phyloP scores from a whole-genome alignment of 768 basidiomycete species.

The Lactifluus rugatus region DNA sequence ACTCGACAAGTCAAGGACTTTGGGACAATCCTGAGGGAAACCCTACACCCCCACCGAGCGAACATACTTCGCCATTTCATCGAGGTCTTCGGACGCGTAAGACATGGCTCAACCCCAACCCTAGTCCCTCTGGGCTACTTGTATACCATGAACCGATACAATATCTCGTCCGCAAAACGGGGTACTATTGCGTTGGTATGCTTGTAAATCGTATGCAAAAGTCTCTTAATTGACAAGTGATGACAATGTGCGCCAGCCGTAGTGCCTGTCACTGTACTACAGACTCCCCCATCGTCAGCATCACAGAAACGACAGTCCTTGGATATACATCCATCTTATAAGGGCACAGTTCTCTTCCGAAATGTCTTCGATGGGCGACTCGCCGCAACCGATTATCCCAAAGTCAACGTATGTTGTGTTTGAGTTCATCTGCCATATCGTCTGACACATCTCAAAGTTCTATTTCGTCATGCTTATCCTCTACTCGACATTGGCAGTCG shows the following conservation, averaged over 20 bases:
- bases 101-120: conserved; percentile 38
- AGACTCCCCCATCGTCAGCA: conserved; percentile 17
- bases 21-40: conserved; percentile 56
- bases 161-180: conserved; percentile 76
- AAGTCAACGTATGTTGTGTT: conserved; percentile 66
- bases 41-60: conserved; percentile 41
- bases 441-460: conserved; percentile 43
- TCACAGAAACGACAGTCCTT: conserved; percentile 29
- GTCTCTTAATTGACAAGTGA: not conserved
- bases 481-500: conserved; percentile 57
- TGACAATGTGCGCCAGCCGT: conserved; percentile 41
- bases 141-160: conserved; percentile 64
- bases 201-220: not conserved
- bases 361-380: conserved; percentile 85
- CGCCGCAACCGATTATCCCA: conserved; percentile 91
- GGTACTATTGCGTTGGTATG: conserved; percentile 94
- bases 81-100: conserved; percentile 18
- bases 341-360: conserved; percentile 71
- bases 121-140: conserved; percentile 42
- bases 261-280: conserved; percentile 79
- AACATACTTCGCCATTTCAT: conserved; percentile 28
- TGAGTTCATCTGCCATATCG: not conserved
- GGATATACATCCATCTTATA: conserved; percentile 68
- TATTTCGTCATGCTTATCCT: conserved; percentile 76
- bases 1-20: conserved; percentile 29